phyloP scores from a whole-genome alignment of 768 basidiomycete genomes.

The Fomitopsis pulvina region DNA sequence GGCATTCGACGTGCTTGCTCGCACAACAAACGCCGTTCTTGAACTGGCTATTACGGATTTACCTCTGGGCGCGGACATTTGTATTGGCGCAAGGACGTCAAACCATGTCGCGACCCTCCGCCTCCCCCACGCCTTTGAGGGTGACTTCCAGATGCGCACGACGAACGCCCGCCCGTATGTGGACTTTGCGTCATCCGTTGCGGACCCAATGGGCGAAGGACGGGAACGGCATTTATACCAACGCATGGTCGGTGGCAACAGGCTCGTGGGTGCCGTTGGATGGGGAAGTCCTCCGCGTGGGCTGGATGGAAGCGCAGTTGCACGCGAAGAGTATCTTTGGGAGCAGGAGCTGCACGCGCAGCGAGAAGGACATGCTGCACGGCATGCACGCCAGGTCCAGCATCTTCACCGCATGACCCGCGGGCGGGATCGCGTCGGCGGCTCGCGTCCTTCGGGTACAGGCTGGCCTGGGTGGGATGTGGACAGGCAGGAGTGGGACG shows the following conservation, averaged over 20 bases:
- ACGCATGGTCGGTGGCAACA: background rate
- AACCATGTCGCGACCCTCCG: conserved; percentile 29
- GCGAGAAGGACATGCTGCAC: background rate
- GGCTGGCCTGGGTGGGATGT: too few relatives aligned
- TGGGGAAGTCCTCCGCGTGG: background rate
- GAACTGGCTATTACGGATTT: conserved; percentile 24
- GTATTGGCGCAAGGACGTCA: conserved; percentile 23
- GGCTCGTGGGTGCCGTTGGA: conserved; percentile 9
- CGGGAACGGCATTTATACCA: conserved; percentile 2
- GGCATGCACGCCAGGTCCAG: background rate
- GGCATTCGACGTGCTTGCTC: conserved; percentile 26
- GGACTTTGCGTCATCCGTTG: conserved; percentile 1
- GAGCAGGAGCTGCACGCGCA: background rate
- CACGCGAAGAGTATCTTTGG: background rate
- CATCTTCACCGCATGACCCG: too few relatives aligned
- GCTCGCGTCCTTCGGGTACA: too few relatives aligned
- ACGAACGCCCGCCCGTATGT: conserved; percentile 3
- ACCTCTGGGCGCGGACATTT: conserved; percentile 29
- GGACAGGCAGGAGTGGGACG: too few relatives aligned
- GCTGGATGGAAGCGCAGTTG: background rate
- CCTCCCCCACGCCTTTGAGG: conserved; percentile 33
- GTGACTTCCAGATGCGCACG: conserved; percentile 25
- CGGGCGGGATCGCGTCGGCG: too few relatives aligned
- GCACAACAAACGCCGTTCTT: conserved; percentile 28
- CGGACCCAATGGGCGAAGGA: conserved; percentile 16